Evolutionary conservation across 2,329 filamentous ascomycete species (phyloP).

Genomic region (Massarina eburnea): DNA sequence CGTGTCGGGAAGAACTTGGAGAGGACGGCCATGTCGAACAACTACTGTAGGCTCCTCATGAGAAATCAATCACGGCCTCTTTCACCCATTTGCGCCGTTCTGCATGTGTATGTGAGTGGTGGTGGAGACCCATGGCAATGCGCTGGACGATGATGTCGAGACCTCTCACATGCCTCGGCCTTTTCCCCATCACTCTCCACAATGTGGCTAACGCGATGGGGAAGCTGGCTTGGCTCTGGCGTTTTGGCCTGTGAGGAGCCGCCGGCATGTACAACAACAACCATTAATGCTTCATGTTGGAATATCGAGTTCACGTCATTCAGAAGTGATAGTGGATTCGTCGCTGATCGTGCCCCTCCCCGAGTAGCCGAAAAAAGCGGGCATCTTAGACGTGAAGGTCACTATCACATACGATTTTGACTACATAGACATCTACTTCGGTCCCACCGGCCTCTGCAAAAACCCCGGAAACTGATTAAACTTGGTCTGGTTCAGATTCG

Average conservation of each 20-base stretch:
- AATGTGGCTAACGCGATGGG: not conserved
- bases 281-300: no score
- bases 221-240: not conserved
- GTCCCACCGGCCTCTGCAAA: not conserved
- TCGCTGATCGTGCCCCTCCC: no score
- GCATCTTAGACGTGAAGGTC: no score
- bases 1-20: slow-evolving; percentile 41
- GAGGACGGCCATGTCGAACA: slow-evolving; percentile 40
- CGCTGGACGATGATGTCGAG: not conserved
- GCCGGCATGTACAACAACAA: not conserved
- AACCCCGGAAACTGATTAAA: slow-evolving; percentile 1
- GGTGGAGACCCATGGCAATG: not conserved
- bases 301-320: no score
- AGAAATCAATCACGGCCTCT: not conserved
- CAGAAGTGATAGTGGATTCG: no score
- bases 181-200: not conserved
- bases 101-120: not conserved
- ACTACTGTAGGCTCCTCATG: slow-evolving; percentile 27
- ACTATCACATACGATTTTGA: no score
- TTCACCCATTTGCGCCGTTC: not conserved
- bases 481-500: not conserved
- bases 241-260: not conserved
- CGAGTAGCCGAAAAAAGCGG: no score
- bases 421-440: not conserved
- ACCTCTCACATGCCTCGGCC: not conserved